Base-by-base conservation (phyloP, 257 asterid genomes). In the Gentiana dahurica region DNA sequence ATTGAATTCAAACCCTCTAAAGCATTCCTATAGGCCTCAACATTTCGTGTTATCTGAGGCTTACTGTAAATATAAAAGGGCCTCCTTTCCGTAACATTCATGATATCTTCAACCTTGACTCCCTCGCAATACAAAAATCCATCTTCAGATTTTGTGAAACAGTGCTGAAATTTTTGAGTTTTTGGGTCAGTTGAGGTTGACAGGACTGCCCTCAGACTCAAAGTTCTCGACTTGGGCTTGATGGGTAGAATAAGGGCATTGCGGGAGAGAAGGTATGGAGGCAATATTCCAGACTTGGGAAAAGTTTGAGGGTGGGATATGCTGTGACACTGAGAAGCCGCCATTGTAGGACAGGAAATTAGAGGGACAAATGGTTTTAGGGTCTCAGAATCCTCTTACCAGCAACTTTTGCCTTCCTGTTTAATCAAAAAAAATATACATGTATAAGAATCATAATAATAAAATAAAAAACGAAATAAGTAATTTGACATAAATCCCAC, bases 61-160 rank as follows among this genome's bases (percentile, higher is more conserved):
- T 85, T 91, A 75, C 96, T 84, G 58, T 91, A 91, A 34, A 85
- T 62, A 76, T 91, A 91, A 72, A 91, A 91, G 4, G 98, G 96
- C 65, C 96, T 69, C 67, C 54, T 85, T 63, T 87, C 98, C 36
- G 69, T 91, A 4, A 54, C 44, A 9, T 82, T 86, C 89, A 90
- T 87, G 47, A 84, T 68, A 48, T 84, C 83, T 52, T 87, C 74
- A 36, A 90, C 98, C 67, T 79, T 82, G 49, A 73, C 57, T 13
- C 78, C 89, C 77, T 87, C 98, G 55, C 94, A 82, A 11, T 70
- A 77, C 73, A 87, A 61, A 72, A 65, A 82, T 2, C 96, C 96
- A 68, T 87, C 96, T 2, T 72, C 87, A 36, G 83, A 77, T 73
- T 84, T 90, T 49, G 61, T 49, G 79, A 87, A 90, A 60, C 96